phyloP scores from a whole-genome alignment of 345 rosid genomes.

The Pugionium cornutum region DNA sequence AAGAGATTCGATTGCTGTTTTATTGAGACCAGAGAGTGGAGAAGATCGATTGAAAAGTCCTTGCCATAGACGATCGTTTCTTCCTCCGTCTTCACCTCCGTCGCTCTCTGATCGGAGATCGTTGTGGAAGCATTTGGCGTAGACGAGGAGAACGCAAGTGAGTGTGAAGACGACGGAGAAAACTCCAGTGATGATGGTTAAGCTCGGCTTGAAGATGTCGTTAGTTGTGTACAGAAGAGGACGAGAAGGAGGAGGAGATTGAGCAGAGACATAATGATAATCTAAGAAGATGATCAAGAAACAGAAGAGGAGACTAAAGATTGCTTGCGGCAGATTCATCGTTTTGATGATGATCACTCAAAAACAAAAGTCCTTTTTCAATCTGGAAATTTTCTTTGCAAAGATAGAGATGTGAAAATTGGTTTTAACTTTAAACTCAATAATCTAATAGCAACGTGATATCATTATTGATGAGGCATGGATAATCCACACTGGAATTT shows the following conservation, averaged over 20 bases:
- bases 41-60: constrained; percentile 42
- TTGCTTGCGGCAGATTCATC: constrained; percentile 26
- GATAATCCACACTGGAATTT: background rate
- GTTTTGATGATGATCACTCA: background rate
- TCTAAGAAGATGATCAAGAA: constrained; percentile 20
- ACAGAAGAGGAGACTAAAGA: constrained; percentile 24
- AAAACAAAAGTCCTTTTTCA: too few species aligned
- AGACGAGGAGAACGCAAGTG: constrained; percentile 63
- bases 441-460: too few species aligned
- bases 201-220: constrained; percentile 63
- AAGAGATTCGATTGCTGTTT: constrained; percentile 68
- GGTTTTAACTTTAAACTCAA: too few species aligned
- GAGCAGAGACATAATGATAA: constrained; percentile 24
- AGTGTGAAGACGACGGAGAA: constrained; percentile 60
- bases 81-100: background rate
- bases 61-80: constrained; percentile 38
- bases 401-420: too few species aligned
- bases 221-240: constrained; percentile 24
- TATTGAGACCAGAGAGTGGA: constrained; percentile 73
- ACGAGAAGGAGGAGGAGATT: constrained; percentile 22
- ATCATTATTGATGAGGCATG: too few species aligned
- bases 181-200: constrained; percentile 70
- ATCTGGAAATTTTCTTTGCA: too few species aligned
- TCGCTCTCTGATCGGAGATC: constrained; percentile 33
- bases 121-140: constrained; percentile 66